phyloP scores from a whole-genome alignment of 495 filamentous ascomycete genomes.

The Aspergillus coremiiformis region DNA sequence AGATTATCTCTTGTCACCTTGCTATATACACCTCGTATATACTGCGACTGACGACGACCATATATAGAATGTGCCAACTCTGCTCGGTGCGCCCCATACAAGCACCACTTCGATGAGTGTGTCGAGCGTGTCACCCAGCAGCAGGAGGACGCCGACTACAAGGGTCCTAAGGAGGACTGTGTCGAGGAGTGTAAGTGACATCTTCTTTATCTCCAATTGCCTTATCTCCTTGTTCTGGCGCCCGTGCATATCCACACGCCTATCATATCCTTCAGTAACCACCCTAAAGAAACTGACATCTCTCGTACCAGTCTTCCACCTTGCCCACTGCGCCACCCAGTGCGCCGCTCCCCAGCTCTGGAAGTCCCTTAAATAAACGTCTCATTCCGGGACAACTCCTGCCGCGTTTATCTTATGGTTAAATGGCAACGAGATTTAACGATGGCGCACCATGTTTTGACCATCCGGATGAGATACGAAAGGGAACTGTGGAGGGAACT shows the following conservation, averaged over 20 bases:
- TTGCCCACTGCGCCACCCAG: slow-evolving; percentile 82
- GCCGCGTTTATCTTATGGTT: slow-evolving; percentile 10
- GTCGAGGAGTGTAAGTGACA: slow-evolving; percentile 91
- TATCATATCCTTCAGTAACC: background rate
- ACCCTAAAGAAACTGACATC: slow-evolving; percentile 7
- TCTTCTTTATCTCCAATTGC: background rate
- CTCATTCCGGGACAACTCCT: slow-evolving; percentile 12
- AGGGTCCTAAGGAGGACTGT: slow-evolving; percentile 78
- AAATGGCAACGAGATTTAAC: slow-evolving; percentile 9
- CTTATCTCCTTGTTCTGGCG: background rate
- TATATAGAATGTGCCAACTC: slow-evolving; percentile 78
- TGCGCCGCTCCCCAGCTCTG: slow-evolving; percentile 97
- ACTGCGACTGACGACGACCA: slow-evolving; percentile 8
- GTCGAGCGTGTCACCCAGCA: slow-evolving; percentile 82
- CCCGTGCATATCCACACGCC: background rate
- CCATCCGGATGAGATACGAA: slow-evolving; percentile 5
- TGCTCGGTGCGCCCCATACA: slow-evolving; percentile 72
- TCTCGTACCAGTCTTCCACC: slow-evolving; percentile 79
- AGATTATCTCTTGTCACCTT: background rate
- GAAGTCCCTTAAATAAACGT: slow-evolving; percentile 72
- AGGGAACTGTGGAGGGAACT: background rate
- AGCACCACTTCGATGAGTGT: slow-evolving; percentile 98
- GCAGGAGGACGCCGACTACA: slow-evolving; percentile 55
- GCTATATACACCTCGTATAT: background rate
- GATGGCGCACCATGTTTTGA: slow-evolving; percentile 1